Conservation (phyloP, 257 asterid species). For the Nicotiana benthamiana region DNA sequence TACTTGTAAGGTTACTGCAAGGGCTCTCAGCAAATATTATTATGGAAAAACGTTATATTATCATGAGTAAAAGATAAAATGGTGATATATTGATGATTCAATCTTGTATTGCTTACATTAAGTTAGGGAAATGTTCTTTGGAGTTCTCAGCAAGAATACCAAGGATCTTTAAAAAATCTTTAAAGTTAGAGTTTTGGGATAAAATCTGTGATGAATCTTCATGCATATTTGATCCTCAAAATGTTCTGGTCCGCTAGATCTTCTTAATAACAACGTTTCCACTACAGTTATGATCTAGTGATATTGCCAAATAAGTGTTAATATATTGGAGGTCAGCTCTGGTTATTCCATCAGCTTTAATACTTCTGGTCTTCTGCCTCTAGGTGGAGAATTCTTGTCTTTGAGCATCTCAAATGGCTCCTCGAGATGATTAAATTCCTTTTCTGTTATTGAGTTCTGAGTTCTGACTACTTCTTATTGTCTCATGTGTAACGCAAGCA, state of each 20-base stretch:
- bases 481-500: not conserved
- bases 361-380: not conserved
- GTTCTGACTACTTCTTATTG: not conserved
- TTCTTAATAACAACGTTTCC: too few species aligned
- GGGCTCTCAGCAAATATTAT: not conserved
- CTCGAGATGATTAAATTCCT: not conserved
- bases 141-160: not conserved
- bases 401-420: not conserved
- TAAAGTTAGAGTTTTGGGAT: too few species aligned
- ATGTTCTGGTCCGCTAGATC: not conserved
- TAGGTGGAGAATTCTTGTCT: not conserved
- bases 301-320: not conserved
- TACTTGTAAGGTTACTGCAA: not conserved
- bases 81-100: not conserved
- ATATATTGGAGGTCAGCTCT: not conserved
- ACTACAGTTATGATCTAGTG: not conserved
- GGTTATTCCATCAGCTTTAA: not conserved
- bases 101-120: not conserved
- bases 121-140: not conserved
- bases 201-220: too few species aligned
- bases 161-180: too few species aligned
- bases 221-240: too few species aligned
- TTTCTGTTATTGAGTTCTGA: not conserved
- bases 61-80: not conserved
- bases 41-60: not conserved